phyloP scores from a whole-genome alignment of 2,329 filamentous ascomycete species.

The Aphanocladium album region DNA sequence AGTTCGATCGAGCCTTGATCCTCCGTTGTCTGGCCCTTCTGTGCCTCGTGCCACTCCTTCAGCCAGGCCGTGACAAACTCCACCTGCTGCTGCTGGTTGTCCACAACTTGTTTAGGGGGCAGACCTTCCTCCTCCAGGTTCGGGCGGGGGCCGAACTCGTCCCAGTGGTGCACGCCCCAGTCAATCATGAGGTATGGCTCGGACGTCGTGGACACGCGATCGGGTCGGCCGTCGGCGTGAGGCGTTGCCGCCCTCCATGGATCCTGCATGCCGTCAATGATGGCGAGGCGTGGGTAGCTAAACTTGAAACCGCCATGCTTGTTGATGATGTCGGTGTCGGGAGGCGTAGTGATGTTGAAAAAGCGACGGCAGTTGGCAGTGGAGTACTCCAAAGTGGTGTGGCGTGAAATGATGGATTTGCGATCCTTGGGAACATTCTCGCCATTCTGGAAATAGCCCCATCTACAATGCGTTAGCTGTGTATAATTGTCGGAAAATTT shows the following conservation, averaged over 20 bases:
- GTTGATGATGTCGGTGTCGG: slow-evolving; percentile 65
- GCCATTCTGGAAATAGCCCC: slow-evolving; percentile 75
- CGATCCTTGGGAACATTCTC: slow-evolving; percentile 59
- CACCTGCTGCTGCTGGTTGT: slow-evolving; percentile 54
- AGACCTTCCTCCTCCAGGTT: slow-evolving; percentile 57
- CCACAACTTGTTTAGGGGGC: slow-evolving; percentile 53
- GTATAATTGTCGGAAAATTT: background rate
- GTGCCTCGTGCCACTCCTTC: slow-evolving; percentile 45
- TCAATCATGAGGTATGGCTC: slow-evolving; percentile 71
- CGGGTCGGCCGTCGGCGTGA: slow-evolving; percentile 57
- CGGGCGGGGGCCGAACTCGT: slow-evolving; percentile 57
- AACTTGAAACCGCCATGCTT: slow-evolving; percentile 70
- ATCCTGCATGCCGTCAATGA: slow-evolving; percentile 72
- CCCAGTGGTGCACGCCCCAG: slow-evolving; percentile 78
- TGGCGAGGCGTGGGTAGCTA: slow-evolving; percentile 67
- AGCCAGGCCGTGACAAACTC: slow-evolving; percentile 65
- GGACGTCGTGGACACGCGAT: slow-evolving; percentile 53
- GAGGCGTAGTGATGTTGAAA: slow-evolving; percentile 63
- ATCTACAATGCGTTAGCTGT: slow-evolving; percentile 38
- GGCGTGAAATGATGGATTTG: slow-evolving; percentile 67
- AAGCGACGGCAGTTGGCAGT: slow-evolving; percentile 58
- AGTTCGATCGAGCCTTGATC: background rate
- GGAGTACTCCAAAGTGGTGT: slow-evolving; percentile 58
- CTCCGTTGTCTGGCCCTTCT: background rate
- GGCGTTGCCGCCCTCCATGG: slow-evolving; percentile 74